Percentiles rank a stretch among this genome's conserved stretches.
phyloP scores from a whole-genome alignment of 352 stramenopile species.

The Phytophthora idaei region DNA sequence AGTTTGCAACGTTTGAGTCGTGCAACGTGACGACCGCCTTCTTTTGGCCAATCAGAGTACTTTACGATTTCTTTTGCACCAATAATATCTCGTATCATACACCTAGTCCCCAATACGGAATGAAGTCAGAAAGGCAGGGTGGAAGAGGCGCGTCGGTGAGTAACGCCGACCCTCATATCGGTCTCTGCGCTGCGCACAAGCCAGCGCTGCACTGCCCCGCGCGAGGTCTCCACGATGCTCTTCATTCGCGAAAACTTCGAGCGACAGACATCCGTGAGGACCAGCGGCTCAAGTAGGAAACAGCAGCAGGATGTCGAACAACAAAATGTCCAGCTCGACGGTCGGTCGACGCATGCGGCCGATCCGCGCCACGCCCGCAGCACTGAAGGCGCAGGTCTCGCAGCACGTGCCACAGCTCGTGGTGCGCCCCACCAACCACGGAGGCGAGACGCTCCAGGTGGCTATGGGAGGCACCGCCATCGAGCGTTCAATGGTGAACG shows the following conservation, averaged over 20 bases:
- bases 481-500: constrained; percentile 67
- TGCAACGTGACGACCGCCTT: constrained; percentile 13
- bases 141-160: constrained; percentile 28
- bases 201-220: constrained; percentile 23
- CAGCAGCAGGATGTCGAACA: constrained; percentile 38
- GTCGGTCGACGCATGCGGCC: constrained; percentile 30
- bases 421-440: constrained; percentile 39
- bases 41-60: constrained; percentile 13
- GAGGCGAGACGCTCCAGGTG: constrained; percentile 43
- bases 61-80: background rate
- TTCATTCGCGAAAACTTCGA: constrained; percentile 43
- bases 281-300: constrained; percentile 16
- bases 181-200: constrained; percentile 24
- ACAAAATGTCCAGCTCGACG: constrained; percentile 36
- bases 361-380: constrained; percentile 29
- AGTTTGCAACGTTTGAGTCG: background rate
- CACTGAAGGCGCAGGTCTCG: constrained; percentile 10
- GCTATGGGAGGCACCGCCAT: constrained; percentile 68
- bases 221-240: background rate
- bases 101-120: constrained; percentile 25
- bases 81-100: background rate
- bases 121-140: constrained; percentile 14
- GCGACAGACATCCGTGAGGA: constrained; percentile 12
- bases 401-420: constrained; percentile 51
- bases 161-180: constrained; percentile 23